phyloP scores from a whole-genome alignment of 2,329 filamentous ascomycete genomes.

The Cordyceps cicadae region DNA sequence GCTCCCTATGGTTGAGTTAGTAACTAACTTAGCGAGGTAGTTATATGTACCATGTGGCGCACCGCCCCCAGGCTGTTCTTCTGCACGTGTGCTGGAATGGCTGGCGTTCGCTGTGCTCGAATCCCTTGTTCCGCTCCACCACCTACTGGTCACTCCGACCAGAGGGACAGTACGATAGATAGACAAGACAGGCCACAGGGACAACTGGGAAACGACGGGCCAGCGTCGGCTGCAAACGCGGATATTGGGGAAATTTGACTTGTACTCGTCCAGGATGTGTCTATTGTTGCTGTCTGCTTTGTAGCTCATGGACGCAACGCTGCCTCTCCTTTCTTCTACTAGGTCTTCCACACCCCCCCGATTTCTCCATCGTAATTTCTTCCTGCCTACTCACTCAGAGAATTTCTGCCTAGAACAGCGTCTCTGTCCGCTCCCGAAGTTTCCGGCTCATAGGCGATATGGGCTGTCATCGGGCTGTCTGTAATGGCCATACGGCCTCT shows the following conservation, averaged over 20 bases:
- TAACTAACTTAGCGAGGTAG: too few species aligned
- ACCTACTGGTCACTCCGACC: neutral
- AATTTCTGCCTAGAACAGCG: neutral
- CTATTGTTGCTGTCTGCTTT: neutral
- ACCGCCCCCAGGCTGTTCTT: neutral
- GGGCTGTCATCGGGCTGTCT: neutral
- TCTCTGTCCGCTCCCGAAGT: neutral
- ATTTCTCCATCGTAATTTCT: neutral
- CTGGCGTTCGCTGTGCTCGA: neutral
- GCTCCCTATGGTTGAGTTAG: neutral
- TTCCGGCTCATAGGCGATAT: neutral
- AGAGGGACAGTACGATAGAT: too few species aligned
- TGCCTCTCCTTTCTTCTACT: too few species aligned
- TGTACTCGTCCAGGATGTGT: neutral
- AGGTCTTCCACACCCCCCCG: neutral
- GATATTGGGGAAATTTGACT: neutral
- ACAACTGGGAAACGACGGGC: neutral
- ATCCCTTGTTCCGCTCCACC: neutral
- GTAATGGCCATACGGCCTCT: constrained; percentile 3
- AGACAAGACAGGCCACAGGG: neutral
- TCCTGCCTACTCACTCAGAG: neutral
- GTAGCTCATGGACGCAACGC: neutral
- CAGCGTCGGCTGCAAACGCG: neutral
- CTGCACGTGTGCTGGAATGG: neutral
- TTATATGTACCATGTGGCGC: neutral